Evolutionary conservation across 257 asterid genomes (phyloP), one percentile per base, ranked within the genome.

Genomic region (Solanum bulbocastanum): DNA sequence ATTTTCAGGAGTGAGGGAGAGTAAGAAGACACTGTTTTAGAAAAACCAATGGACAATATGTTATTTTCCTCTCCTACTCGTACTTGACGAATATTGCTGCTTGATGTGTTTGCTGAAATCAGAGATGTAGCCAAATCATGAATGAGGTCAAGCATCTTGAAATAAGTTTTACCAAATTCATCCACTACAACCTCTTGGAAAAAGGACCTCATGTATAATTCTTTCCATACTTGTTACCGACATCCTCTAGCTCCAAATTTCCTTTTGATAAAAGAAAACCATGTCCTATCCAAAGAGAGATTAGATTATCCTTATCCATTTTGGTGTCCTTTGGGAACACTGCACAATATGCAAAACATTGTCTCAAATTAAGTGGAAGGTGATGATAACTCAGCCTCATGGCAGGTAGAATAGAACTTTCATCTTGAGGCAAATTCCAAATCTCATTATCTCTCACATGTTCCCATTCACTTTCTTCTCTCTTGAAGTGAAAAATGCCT

Each of bases 61-160:
- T 1, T 69, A 89, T 22, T 75, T 75, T 69, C 40, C 87, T 27
- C 33, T 22, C 27, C 42, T 56, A 14, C 39, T 44, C 10, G 72
- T 60, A 79, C 86, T 86, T 86, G 88, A 30, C 86, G 65, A 39
- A 66, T 44, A 30, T 39, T 86, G 71, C 4, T 44, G 60, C 87
- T 73, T 10, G 49, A 25, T 69, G 71, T n/a, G 46, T 42, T 49
- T 36, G 23, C 33, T 76, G 58, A 78, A 60, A 86, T 62, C 68
- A 66, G 46, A 25, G 88, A 78, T 42, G 83, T 76, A 36, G 88
- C 84, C 33, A 88, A 88, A 79, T 88, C 88, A 68, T 88, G 88
- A 65, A 88, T 73, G 72, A 85, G 87, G 72, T 85, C 90, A 86
- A 85, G 88, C 90, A 85, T 88, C 44, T 66, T 65, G 72, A 88